Evolutionary conservation across 352 stramenopile genomes (phyloP), one percentile per base, ranked within the genome.

Genomic region (Pythium folliculosum): DNA sequence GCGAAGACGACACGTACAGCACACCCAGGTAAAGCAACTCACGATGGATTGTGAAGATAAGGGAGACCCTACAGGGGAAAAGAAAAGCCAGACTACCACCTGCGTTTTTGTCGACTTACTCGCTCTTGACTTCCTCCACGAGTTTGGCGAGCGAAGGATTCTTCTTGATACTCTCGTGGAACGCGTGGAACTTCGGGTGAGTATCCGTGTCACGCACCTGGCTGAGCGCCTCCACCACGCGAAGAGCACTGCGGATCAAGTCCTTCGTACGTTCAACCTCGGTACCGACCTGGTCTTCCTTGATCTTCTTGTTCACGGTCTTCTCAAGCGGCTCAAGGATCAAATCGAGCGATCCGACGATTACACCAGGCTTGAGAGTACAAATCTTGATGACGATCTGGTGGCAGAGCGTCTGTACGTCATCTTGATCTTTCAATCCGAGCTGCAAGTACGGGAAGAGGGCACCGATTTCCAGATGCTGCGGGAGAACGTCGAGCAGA

Each of bases 381-480:
- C 91, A 98, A 66, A 98, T 95, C 68, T 98, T 98, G 45, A 98
- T 91, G 25, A 99, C 74, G 77, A 99, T 98, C 60, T 99, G 96
- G 75, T 99, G 97, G 57, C 88, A 96, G 32, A 99, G 87, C 72
- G 99, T 90, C 69, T 99, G 94, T 35, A 99, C 89, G 72, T 99
- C 97, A 69, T 99, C 97, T 72, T 97, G 98, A 75, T 92, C 89
- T 70, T 81, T 82, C 60, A 99, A 69, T 25, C 94, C 92, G 45
- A 92, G 86, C 54, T 96, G 86, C 21, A 99, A 76, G 71, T 98
- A 89, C 62, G 95, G 91, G 63, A 99, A 96, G 61, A 99, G 96
- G 13, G 86, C 74, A 9, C 69, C 81, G 32, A 98, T 88, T 49
- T 99, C 95, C 40, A 99, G 68, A 61, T 92, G 91, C 52, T 95